A percentile compares a stretch with the other conserved stretches of the same genome.
These are phyloP conservation scores for Candida labiduridarum DNA, from an alignment of 1,139 yeast species.

Conservation along the genomic window DNA sequence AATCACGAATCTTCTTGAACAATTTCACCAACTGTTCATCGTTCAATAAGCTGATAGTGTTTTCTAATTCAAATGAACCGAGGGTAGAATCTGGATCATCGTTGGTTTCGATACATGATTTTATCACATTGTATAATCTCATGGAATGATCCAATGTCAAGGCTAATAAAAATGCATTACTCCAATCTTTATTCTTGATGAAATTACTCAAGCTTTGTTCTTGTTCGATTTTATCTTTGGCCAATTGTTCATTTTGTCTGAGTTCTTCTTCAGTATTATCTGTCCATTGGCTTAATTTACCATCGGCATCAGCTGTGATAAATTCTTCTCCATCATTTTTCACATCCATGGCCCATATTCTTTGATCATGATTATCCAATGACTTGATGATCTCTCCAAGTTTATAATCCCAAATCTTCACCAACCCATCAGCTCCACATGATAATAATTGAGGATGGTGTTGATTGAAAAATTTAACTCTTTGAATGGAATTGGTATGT, in stretches of 20 bases:
- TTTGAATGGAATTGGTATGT: constrained; percentile 88
- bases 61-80: constrained; percentile 67
- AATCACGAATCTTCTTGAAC: constrained; percentile 80
- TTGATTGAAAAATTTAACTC: constrained; percentile 68
- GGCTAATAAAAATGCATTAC: constrained; percentile 84
- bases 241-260: constrained; percentile 52
- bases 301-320: constrained; percentile 93
- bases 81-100: constrained; percentile 52
- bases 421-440: constrained; percentile 92
- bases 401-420: constrained; percentile 84
- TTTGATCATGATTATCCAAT: constrained; percentile 86
- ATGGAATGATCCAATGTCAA: constrained; percentile 84
- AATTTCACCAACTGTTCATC: constrained; percentile 61
- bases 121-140: constrained; percentile 73
- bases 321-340: constrained; percentile 64
- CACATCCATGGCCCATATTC: constrained; percentile 87
- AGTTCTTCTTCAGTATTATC: constrained; percentile 78
- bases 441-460: constrained; percentile 68
- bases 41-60: constrained; percentile 58
- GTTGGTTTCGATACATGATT: constrained; percentile 49
- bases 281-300: constrained; percentile 83
- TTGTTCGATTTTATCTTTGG: constrained; percentile 70
- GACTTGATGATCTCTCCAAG: constrained; percentile 81
- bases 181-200: constrained; percentile 76
- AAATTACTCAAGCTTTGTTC: constrained; percentile 83